phyloP scores from a whole-genome alignment of 495 filamentous ascomycete species.

The Friedmanniomyces simplex region DNA sequence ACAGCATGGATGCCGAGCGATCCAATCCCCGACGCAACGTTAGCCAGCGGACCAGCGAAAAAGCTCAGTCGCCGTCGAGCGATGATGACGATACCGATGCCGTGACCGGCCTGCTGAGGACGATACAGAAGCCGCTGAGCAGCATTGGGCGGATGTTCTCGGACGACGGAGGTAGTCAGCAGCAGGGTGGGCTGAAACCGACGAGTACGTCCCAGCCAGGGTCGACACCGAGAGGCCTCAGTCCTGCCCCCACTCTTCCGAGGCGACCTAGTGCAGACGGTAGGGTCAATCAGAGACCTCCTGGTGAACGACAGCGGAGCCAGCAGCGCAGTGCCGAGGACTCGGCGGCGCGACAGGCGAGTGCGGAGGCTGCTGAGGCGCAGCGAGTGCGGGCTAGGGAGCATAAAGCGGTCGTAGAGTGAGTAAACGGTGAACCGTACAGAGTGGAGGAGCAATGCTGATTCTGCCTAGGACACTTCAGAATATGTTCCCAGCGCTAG shows the following conservation, averaged over 20 bases:
- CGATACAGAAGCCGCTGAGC: slow-evolving; percentile 82
- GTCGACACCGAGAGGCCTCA: slow-evolving; percentile 44
- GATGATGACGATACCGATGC: slow-evolving; percentile 64
- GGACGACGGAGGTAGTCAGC: slow-evolving; percentile 47
- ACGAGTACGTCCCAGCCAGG: slow-evolving; percentile 48
- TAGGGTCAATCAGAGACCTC: slow-evolving; percentile 27
- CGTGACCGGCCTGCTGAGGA: slow-evolving; percentile 74
- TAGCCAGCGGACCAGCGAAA: slow-evolving; percentile 28
- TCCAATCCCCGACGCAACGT: slow-evolving; percentile 38
- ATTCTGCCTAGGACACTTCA: slow-evolving; percentile 50
- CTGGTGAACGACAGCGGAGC: slow-evolving; percentile 26
- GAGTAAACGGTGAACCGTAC: slow-evolving; percentile 12
- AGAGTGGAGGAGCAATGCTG: background rate
- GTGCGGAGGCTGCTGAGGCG: slow-evolving; percentile 83
- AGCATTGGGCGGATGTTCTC: slow-evolving; percentile 97
- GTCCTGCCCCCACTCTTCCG: slow-evolving; percentile 41
- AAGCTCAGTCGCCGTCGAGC: slow-evolving; percentile 29
- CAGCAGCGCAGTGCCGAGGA: slow-evolving; percentile 63
- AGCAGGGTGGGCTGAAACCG: slow-evolving; percentile 33
- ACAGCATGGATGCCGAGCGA: slow-evolving; percentile 47
- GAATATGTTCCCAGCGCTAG: slow-evolving; percentile 87
- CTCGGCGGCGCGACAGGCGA: slow-evolving; percentile 86
- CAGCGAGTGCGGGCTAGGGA: slow-evolving; percentile 73
- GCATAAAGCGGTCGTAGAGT: slow-evolving; percentile 81
- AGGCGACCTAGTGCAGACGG: slow-evolving; percentile 33